Conservation (phyloP, 305 asterid species). For the Rubia balearica region DNA sequence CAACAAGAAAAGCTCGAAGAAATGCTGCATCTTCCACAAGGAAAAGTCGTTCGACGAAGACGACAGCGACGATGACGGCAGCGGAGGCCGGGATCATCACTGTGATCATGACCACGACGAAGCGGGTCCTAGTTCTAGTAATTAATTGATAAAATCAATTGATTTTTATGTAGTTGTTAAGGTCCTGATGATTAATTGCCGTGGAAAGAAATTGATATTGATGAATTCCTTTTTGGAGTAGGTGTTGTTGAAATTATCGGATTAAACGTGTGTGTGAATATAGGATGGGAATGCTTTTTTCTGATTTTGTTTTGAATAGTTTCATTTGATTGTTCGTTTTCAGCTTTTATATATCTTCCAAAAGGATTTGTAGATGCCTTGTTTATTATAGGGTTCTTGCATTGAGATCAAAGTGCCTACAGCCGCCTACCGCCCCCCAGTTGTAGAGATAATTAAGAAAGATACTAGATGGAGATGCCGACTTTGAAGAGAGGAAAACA, state of each 20-base stretch:
- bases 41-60: constrained; percentile 79
- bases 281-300: neutral
- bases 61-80: constrained; percentile 23
- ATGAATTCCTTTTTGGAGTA: neutral
- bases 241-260: neutral
- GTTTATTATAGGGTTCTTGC: neutral
- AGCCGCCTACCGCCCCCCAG: too few species aligned
- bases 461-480: too few species aligned
- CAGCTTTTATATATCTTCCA: neutral
- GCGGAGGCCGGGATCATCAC: constrained; percentile 4
- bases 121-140: constrained; percentile 10
- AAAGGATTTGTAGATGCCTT: neutral
- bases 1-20: constrained; percentile 75
- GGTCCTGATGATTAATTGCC: neutral
- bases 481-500: too few species aligned
- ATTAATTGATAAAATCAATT: neutral
- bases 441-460: too few species aligned
- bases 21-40: constrained; percentile 82
- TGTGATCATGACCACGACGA: constrained; percentile 14
- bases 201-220: neutral
- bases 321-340: neutral
- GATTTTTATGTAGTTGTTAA: neutral
- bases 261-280: neutral
- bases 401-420: too few species aligned
- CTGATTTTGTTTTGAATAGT: neutral